Evolutionary conservation across 305 asterid genomes (phyloP), one percentile per base, ranked within the genome.

Genomic region (Fraxinus baroniana): DNA sequence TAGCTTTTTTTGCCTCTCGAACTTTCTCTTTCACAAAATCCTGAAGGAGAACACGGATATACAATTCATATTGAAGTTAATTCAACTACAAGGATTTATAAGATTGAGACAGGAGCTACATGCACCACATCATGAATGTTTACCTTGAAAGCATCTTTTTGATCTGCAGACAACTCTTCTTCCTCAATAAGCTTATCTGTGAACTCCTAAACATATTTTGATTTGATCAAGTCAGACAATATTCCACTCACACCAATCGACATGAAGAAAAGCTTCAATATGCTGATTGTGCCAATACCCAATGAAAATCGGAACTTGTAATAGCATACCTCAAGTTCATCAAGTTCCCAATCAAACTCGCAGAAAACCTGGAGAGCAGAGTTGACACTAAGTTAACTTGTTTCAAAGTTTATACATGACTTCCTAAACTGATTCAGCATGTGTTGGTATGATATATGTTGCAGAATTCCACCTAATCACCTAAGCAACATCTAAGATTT

Each of bases 291-390:
- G 77, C 28, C 36, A 46, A 30, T 49, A 64, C 76, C 62, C 55
- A 60, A 12, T 33, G 39, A 13, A 62, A 66, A 76, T 79, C 20
- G 15, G 37, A 81, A 82, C 81, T 68, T 33, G 33, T 36, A 80
- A 26, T 13, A 44, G 83, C 84, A 79, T 89, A 94, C 97, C 95
- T 92, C 95, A 77, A 91, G 86, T 76, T 95, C 97, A 90, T 95
- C 97, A 26, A 95, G 74, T 71, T 94, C 98, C 99, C 99, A 95
- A 84, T 95, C 99, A 85, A 89, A 95, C 88, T 90, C 95, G 35
- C 97, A 89, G 85, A 94, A 87, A 82, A 89, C 89, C 99, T 87
- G 89, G 79, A 79, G 76, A 26, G 73, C 70, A 77, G 37, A 83
- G 76, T 8, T 49, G 79, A 44, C 36, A 64, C 35, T 7, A 33